Base-by-base conservation (phyloP, 768 basidiomycete species). In the Dendrothele bispora region DNA sequence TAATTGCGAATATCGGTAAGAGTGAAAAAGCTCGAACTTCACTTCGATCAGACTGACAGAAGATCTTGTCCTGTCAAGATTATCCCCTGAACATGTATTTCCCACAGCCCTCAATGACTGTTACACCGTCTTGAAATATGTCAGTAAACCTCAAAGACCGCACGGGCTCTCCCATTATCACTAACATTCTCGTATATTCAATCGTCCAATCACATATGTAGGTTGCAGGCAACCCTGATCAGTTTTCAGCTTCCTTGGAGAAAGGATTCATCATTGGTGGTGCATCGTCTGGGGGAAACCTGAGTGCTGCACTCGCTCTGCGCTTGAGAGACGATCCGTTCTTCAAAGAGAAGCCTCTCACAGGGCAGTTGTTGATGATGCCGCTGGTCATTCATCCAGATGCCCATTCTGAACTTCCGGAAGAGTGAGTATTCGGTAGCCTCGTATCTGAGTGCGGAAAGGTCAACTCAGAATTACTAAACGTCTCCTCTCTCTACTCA, bases 201-300 rank as follows among this genome's bases (percentile, higher is more conserved):
- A 4, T n/a, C n/a, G n/a, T n/a, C n/a, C n/a, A n/a, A n/a, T n/a
- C n/a, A n/a, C n/a, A n/a, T n/a, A n/a, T n/a, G 11, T 18, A 54
- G 53, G 24, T 44, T 4, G 45, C 27, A 15, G 17, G 32, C 0
- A 39, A 46, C 7, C 25, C 49, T 15, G 5, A 39, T 2, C 15
- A 18, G 3, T 46, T 65, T 4, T 47, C 24, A 3, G 56, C 43
- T 1, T 50, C 48, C 32, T 42, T 55, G 26, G 25, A 32, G 5
- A 61, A 60, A 28, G 64, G 58, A 5, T 56, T 62, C 29, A 46
- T 65, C 20, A 32, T 65, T 27, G 59, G 49, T 0, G 66, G 62
- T 8, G 39, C 42, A 12, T 65, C 61, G 0, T 52, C 58, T 0
- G 63, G 65, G 1, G 63, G 39, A 1, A 55, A 59, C 6, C 28